A percentile compares a stretch with the other conserved stretches of the same genome.
These are phyloP conservation scores for Patellifolia procumbens DNA, from an alignment of 179 eudicot genomes.

Conservation along the genomic window DNA sequence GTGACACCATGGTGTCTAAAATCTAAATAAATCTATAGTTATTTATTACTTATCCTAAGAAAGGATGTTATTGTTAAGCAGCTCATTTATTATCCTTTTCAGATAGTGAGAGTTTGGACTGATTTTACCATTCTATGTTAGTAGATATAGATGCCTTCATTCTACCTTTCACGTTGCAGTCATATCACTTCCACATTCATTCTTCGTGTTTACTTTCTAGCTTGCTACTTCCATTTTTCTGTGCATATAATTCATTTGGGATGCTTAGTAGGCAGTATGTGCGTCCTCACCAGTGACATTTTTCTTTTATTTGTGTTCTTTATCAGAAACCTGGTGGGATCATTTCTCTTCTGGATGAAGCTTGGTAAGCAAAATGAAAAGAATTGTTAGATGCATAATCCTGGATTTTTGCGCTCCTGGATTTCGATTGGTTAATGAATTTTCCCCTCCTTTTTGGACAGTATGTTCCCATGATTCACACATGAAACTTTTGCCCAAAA, in stretches of 20 bases:
- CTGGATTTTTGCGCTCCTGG: background rate
- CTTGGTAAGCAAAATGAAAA: constrained; percentile 63
- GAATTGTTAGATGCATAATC: background rate
- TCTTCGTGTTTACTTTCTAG: constrained; percentile 1
- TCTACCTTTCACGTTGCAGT: background rate
- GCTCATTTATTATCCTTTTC: background rate
- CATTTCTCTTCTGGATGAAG: constrained; percentile 94
- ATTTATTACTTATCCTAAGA: too few relatives aligned
- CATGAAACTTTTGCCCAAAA: constrained; percentile 95
- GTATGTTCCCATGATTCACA: constrained; percentile 99
- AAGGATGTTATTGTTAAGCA: background rate
- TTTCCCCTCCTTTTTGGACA: constrained; percentile 35
- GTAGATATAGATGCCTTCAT: too few relatives aligned
- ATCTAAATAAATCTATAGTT: too few relatives aligned
- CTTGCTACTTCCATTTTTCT: background rate
- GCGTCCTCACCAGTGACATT: background rate
- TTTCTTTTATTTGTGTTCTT: constrained; percentile 5
- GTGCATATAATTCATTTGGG: background rate
- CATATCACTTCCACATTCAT: background rate
- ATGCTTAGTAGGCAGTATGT: background rate
- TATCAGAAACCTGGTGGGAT: constrained; percentile 98
- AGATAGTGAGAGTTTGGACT: background rate
- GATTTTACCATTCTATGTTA: background rate
- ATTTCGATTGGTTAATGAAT: background rate
- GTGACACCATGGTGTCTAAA: too few relatives aligned